Percentiles rank a stretch among this genome's conserved stretches.
Conservation (phyloP, 768 basidiomycete genomes). For the Boletus tomentosulus region DNA sequence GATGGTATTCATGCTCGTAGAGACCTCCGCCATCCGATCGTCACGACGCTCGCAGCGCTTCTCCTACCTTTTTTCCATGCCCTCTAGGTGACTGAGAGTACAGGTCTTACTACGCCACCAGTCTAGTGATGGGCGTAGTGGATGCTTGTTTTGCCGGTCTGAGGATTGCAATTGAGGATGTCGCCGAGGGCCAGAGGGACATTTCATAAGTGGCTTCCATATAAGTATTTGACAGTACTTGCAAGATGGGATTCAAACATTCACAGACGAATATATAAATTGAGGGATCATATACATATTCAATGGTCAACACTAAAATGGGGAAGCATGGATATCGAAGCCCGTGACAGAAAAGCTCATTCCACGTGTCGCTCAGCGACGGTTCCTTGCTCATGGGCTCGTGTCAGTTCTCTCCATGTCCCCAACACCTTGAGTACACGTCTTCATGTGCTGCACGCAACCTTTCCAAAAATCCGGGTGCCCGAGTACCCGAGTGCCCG, state of each 20-base stretch:
- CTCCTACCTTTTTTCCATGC: constrained; percentile 90
- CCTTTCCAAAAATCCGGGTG: not conserved
- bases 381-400: not conserved
- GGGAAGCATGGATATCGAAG: not conserved
- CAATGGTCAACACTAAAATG: not conserved
- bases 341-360: not conserved
- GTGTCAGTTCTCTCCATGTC: not conserved
- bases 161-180: constrained; percentile 60
- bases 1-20: constrained; percentile 37
- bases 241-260: too few species aligned
- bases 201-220: too few species aligned
- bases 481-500: not conserved
- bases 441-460: not conserved
- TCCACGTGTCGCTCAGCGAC: not conserved
- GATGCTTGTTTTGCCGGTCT: constrained; percentile 85
- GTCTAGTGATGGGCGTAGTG: constrained; percentile 86
- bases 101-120: constrained; percentile 98
- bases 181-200: constrained; percentile 37
- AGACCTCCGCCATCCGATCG: constrained; percentile 76
- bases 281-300: not conserved
- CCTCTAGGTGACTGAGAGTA: constrained; percentile 86
- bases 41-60: constrained; percentile 72
- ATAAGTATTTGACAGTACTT: too few species aligned
- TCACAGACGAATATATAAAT: too few species aligned
- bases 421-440: not conserved